Percentiles rank a stretch among this genome's conserved stretches.
These are phyloP conservation scores for Apocynum venetum DNA, from an alignment of 257 asterid genomes.

Conservation along the genomic window DNA sequence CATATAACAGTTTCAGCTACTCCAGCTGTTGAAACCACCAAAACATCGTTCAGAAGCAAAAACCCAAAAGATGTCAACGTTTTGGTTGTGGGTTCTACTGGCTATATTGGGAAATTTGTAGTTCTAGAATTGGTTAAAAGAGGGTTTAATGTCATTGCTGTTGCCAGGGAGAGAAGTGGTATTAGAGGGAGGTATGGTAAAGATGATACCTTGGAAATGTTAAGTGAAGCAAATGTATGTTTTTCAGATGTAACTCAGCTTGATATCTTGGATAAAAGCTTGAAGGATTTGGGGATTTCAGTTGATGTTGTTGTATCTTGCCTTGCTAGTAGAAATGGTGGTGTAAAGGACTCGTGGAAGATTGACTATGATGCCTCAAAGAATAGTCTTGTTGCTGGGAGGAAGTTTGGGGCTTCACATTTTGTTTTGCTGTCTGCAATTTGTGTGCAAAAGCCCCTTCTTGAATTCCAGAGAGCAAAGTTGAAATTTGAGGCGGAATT, in stretches of 20 bases:
- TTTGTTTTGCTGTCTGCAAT: conserved; percentile 87
- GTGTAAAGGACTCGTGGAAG: conserved; percentile 87
- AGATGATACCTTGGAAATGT: conserved; percentile 54
- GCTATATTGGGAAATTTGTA: conserved; percentile 88
- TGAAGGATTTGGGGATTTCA: conserved; percentile 43
- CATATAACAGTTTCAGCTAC: conserved; percentile 38
- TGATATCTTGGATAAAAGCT: conserved; percentile 49
- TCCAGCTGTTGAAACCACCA: conserved; percentile 37
- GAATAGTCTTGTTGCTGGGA: conserved; percentile 78
- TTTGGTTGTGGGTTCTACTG: conserved; percentile 87
- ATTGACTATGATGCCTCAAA: conserved; percentile 90
- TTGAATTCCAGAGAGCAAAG: conserved; percentile 94
- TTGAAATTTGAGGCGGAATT: conserved; percentile 78
- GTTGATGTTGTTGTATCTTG: conserved; percentile 93
- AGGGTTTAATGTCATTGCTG: conserved; percentile 80
- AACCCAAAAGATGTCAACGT: conserved; percentile 64
- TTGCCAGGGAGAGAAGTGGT: conserved; percentile 88
- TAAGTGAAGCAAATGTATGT: conserved; percentile 64
- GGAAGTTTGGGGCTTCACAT: conserved; percentile 77
- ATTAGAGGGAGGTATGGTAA: conserved; percentile 57
- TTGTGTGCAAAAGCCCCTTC: conserved; percentile 97
- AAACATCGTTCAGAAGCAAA: conserved; percentile 58
- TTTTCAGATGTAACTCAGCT: conserved; percentile 77
- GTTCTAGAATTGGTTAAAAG: conserved; percentile 67
- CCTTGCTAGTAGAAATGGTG: conserved; percentile 91